Percentiles rank a stretch among this genome's conserved stretches.
phyloP scores from a whole-genome alignment of 2,329 filamentous ascomycete species.

The Botrytis medusae region DNA sequence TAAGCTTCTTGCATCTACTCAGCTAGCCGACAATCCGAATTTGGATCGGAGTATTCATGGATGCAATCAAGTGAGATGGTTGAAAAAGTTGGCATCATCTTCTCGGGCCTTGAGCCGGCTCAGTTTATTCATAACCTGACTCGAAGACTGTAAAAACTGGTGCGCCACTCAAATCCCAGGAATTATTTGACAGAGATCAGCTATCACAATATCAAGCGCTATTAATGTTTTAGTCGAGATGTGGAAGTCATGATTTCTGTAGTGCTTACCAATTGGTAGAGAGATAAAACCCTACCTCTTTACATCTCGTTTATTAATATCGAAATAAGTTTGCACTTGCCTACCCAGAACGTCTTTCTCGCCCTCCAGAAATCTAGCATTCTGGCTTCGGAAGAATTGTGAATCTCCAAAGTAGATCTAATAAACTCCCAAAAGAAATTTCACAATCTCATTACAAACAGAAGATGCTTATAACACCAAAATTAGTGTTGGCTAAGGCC shows the following conservation, averaged over 20 bases:
- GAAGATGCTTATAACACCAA: rapidly evolving
- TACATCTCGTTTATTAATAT: not conserved
- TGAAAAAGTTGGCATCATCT: not conserved
- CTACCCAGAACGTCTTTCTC: not conserved
- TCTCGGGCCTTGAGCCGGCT: not conserved
- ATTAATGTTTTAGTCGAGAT: too few relatives aligned
- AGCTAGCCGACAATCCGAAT: not conserved
- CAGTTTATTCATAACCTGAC: not conserved
- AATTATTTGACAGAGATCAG: not conserved
- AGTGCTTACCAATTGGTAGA: not conserved
- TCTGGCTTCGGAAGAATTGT: not conserved
- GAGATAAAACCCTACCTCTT: rapidly evolving
- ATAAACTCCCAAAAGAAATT: not conserved
- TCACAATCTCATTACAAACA: not conserved
- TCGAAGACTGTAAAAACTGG: not conserved
- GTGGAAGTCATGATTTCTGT: rapidly evolving
- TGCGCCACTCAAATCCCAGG: not conserved
- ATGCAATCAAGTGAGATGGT: not conserved
- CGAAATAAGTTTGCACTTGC: not conserved
- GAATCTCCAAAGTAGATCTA: not conserved
- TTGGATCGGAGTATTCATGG: not conserved
- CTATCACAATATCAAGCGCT: not conserved
- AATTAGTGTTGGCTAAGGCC: not conserved
- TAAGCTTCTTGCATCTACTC: not conserved
- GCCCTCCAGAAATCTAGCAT: not conserved